Conservation (phyloP, 192 early-diverging fungal genomes). For the Gamsiella multidivaricata region DNA sequence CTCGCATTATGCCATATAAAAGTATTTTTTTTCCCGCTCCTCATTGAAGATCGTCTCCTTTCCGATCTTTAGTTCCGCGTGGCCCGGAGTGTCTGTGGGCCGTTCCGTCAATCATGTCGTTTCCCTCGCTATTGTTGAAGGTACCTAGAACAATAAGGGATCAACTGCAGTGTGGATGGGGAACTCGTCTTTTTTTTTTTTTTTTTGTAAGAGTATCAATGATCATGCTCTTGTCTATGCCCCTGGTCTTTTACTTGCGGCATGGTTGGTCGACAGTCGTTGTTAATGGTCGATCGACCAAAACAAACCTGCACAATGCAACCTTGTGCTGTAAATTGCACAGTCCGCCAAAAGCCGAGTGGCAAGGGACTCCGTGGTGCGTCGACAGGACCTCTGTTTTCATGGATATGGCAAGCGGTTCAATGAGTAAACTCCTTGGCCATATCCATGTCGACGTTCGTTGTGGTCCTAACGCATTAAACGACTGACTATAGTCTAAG, state of each 20-base stretch:
- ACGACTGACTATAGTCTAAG: too few species aligned
- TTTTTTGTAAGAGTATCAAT: not conserved
- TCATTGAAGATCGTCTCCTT: not conserved
- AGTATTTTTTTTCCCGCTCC: conserved; percentile 1
- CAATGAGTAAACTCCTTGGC: too few species aligned
- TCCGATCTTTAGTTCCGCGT: not conserved
- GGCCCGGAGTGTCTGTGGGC: not conserved
- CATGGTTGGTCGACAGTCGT: too few species aligned
- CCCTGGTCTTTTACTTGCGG: too few species aligned
- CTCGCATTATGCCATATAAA: not conserved
- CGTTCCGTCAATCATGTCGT: not conserved
- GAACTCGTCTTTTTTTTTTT: not conserved
- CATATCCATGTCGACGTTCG: too few species aligned
- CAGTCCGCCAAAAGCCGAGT: conserved; percentile 1
- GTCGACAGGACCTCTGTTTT: not conserved
- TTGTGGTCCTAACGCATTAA: too few species aligned
- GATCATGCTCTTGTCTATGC: not conserved
- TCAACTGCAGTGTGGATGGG: too few species aligned
- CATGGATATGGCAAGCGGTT: not conserved
- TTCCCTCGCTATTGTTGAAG: too few species aligned
- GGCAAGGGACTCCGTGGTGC: too few species aligned
- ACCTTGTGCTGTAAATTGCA: conserved; percentile 3
- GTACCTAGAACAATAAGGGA: too few species aligned
- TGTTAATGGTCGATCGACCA: not conserved
- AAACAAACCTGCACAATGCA: conserved; percentile 29